These are phyloP conservation scores for Pinus tabuliformis DNA, from an alignment of 75 land plant genomes.

Conservation along the genomic window DNA sequence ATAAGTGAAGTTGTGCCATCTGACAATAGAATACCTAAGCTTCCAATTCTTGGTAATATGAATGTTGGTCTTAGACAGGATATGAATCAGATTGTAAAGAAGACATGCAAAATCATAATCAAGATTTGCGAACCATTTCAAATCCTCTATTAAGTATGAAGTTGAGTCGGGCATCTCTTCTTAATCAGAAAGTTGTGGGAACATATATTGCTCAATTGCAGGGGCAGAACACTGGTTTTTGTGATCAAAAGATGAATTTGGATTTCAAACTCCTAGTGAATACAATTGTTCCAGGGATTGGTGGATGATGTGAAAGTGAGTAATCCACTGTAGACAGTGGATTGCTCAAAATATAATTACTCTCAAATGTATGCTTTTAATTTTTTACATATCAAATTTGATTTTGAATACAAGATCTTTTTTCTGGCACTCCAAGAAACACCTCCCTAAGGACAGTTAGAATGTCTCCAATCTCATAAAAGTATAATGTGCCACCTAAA, in stretches of 20 bases:
- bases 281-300: neutral
- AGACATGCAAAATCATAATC: neutral
- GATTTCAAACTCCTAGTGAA: neutral
- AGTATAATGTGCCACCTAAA: too few species aligned
- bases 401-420: too few species aligned
- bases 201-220: neutral
- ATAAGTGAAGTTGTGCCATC: neutral
- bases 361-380: too few species aligned
- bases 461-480: too few species aligned
- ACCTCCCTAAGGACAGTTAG: too few species aligned
- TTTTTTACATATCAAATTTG: too few species aligned
- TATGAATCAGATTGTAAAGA: neutral
- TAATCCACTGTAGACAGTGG: constrained; percentile 9
- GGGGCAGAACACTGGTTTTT: neutral
- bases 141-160: neutral
- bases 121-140: neutral
- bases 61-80: neutral
- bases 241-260: constrained; percentile 2
- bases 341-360: too few species aligned
- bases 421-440: too few species aligned
- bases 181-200: constrained; percentile 1
- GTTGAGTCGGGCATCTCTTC: neutral
- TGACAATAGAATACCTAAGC: neutral
- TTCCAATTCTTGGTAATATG: neutral
- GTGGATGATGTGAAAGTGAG: neutral